Base-by-base conservation (phyloP, 1,284 basidiomycete genomes). In the Tremellales sp. region DNA sequence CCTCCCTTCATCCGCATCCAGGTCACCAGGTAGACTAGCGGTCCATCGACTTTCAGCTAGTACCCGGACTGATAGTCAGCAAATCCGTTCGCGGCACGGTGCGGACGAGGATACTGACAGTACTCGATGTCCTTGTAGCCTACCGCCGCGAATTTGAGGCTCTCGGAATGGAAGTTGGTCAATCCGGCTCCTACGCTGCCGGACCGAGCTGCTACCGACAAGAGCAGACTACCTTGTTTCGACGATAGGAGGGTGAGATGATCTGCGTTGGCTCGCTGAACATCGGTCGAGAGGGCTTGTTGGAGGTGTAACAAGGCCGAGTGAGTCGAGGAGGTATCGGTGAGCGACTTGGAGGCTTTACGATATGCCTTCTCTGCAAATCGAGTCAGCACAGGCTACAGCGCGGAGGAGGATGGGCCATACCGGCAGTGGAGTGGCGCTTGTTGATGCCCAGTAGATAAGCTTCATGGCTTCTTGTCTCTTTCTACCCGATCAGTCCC, bases 371-470 rank as follows among this genome's bases (percentile, higher is more conserved):
- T 62, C 22, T 61, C 57, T 37, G 29, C 7, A 25, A 10, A 23
- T 23, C 13, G n/a, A 19, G 15, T 10, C 25, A 43, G 35, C 21
- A 24, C 12, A 12, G 17, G 3, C n/a, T 5, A n/a, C n/a, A n/a
- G n/a, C n/a, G n/a, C n/a, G n/a, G n/a, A n/a, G n/a, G n/a, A n/a
- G n/a, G n/a, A 19, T 19, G 8, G 7, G 10, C 47, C 54, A 19
- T 35, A 59, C 57, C 41, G 4, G 60, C 60, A 43, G 59, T 59
- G 17, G 58, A 57, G 41, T 62, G 61, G 41, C 54, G 56, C 46
- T 62, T 62, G 13, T 43, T 43, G 13, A 61, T 54, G 6, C 55
- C 56, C 3, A 36, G 40, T 13, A 61, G 36, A 33, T 61, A 65
- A 11, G 61, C 61, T 7, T 59, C 62, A 33, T 65, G 60, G 22